Evolutionary conservation across 306 rosid species (phyloP).

Genomic region (Cyclanthera cordifolia): DNA sequence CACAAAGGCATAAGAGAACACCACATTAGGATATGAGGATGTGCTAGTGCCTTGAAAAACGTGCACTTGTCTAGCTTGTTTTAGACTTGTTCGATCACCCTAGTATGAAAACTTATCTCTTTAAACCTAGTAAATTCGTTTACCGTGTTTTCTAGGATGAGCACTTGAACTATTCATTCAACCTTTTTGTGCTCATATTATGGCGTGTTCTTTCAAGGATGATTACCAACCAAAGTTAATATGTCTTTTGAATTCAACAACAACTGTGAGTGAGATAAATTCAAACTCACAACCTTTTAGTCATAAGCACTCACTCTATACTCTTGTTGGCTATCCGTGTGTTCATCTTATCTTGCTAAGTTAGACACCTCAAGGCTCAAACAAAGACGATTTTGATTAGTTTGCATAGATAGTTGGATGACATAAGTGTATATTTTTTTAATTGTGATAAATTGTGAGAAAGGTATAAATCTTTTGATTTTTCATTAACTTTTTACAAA

Average conservation of each 20-base stretch:
- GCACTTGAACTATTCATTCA: not conserved
- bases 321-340: not conserved
- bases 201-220: not conserved
- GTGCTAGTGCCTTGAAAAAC: not conserved
- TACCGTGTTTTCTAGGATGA: not conserved
- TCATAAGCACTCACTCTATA: too few species aligned
- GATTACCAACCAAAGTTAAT: too few species aligned
- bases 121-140: not conserved
- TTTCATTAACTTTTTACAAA: too few species aligned
- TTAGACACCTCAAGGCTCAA: not conserved
- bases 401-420: not conserved
- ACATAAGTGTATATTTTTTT: not conserved
- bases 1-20: not conserved
- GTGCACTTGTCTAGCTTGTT: not conserved
- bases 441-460: too few species aligned
- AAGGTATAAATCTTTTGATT: too few species aligned
- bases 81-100: not conserved
- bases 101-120: not conserved
- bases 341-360: not conserved
- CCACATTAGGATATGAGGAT: not conserved
- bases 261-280: too few species aligned
- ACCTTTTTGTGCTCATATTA: not conserved
- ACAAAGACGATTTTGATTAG: not conserved
- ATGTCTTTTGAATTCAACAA: too few species aligned
- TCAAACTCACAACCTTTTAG: too few species aligned